Conservation (phyloP, 352 stramenopile genomes). For the Pythium biforme region DNA sequence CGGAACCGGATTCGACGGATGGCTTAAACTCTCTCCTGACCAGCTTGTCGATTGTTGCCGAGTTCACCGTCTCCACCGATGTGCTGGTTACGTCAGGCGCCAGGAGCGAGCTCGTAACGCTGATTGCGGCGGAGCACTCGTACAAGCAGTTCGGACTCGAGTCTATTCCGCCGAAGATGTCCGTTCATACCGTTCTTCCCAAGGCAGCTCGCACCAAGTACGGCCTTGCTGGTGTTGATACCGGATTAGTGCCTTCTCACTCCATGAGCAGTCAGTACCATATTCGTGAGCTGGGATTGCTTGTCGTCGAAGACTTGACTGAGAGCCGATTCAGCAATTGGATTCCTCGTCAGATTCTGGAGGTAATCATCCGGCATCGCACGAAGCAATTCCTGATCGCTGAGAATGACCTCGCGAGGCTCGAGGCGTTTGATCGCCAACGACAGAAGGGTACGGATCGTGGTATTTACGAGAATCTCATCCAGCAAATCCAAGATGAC, state of each 20-base stretch:
- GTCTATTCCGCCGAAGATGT: slow-evolving; percentile 60
- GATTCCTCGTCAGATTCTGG: slow-evolving; percentile 80
- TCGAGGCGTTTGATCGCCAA: slow-evolving; percentile 75
- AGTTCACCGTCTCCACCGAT: slow-evolving; percentile 74
- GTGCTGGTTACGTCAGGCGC: slow-evolving; percentile 61
- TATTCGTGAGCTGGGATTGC: slow-evolving; percentile 74
- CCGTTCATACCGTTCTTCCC: slow-evolving; percentile 76
- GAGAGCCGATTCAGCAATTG: slow-evolving; percentile 84
- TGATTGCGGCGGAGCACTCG: slow-evolving; percentile 68
- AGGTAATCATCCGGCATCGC: slow-evolving; percentile 75
- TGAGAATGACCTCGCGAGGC: slow-evolving; percentile 68
- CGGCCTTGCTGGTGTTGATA: slow-evolving; percentile 52
- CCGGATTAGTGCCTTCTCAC: slow-evolving; percentile 46
- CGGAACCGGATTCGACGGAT: slow-evolving; percentile 46
- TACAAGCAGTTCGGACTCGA: slow-evolving; percentile 67
- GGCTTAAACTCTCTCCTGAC: slow-evolving; percentile 28
- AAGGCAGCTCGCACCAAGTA: slow-evolving; percentile 69
- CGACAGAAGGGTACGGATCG: slow-evolving; percentile 78
- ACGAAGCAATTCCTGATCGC: slow-evolving; percentile 75
- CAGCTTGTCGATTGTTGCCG: slow-evolving; percentile 52
- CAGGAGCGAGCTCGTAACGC: slow-evolving; percentile 54
- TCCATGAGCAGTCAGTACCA: slow-evolving; percentile 87
- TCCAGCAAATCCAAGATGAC: slow-evolving; percentile 87
- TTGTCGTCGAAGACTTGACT: slow-evolving; percentile 82
- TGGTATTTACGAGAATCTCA: slow-evolving; percentile 87